Conservation (phyloP, 2,329 filamentous ascomycete genomes). For the Pseudocercospora cruenta region DNA sequence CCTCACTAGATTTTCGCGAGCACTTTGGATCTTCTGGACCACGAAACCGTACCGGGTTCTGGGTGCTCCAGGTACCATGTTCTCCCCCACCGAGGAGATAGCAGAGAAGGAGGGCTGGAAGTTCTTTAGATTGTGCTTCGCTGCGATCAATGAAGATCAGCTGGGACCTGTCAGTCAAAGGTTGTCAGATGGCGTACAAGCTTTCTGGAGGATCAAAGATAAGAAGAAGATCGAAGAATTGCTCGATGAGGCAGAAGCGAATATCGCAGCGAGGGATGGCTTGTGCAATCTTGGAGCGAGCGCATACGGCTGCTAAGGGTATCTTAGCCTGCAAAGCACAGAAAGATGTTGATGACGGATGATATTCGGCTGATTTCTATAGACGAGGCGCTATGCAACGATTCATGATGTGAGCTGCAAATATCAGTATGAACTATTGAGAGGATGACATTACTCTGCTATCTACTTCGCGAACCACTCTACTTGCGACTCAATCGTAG, state of each 20-base stretch:
- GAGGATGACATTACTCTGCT: not conserved
- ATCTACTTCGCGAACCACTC: not conserved
- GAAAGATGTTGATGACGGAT: not conserved
- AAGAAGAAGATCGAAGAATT: slow-evolving; percentile 68
- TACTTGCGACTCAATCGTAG: not conserved
- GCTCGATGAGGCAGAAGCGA: slow-evolving; percentile 45
- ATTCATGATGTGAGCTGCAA: not conserved
- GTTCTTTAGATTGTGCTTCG: slow-evolving; percentile 81
- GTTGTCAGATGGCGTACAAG: slow-evolving; percentile 69
- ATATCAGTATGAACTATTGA: not conserved
- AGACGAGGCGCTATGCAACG: not conserved
- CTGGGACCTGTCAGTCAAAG: slow-evolving; percentile 64
- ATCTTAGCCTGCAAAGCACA: not conserved
- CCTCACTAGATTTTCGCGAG: slow-evolving; percentile 61
- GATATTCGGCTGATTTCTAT: not conserved
- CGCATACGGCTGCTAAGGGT: slow-evolving; percentile 14
- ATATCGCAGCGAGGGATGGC: slow-evolving; percentile 7
- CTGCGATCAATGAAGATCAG: slow-evolving; percentile 74
- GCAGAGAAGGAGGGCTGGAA: slow-evolving; percentile 64
- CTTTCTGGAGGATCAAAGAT: slow-evolving; percentile 77
- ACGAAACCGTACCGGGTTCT: slow-evolving; percentile 71
- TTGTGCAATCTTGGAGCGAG: slow-evolving; percentile 12
- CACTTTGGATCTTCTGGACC: slow-evolving; percentile 73
- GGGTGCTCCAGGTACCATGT: slow-evolving; percentile 72
- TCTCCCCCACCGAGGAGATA: slow-evolving; percentile 68